Evolutionary conservation across 2,329 filamentous ascomycete genomes (phyloP).

Genomic region (Aphanoascus verrucosus): DNA sequence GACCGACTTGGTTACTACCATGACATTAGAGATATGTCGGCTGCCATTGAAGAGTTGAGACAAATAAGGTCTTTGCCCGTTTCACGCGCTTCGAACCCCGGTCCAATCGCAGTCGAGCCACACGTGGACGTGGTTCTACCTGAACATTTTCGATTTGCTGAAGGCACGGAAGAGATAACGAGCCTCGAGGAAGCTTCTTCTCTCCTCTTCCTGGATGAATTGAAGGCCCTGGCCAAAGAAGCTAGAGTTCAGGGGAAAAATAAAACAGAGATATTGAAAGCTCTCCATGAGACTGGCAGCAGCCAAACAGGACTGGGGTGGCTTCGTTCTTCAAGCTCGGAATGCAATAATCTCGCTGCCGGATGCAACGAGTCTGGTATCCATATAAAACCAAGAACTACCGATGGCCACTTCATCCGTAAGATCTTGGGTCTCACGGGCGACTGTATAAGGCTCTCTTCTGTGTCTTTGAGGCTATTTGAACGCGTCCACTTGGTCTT

Average conservation of each 20-base stretch:
- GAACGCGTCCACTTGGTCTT: conserved; percentile 93
- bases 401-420: conserved; percentile 61
- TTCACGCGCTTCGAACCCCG: conserved; percentile 23
- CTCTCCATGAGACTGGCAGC: conserved; percentile 62
- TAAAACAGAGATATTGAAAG: conserved; percentile 66
- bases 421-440: conserved; percentile 72
- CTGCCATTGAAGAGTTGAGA: conserved; percentile 57
- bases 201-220: conserved; percentile 73
- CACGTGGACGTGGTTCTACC: conserved; percentile 42
- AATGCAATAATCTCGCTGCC: background rate
- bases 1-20: conserved; percentile 66
- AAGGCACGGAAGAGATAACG: conserved; percentile 63
- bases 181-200: conserved; percentile 74
- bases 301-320: conserved; percentile 67
- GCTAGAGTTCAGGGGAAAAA: conserved; percentile 79
- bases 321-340: conserved; percentile 27
- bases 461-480: conserved; percentile 65
- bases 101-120: conserved; percentile 41
- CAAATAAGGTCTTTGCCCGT: conserved; percentile 45
- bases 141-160: conserved; percentile 63
- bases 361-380: background rate
- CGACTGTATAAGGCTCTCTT: conserved; percentile 70
- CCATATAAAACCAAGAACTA: conserved; percentile 40
- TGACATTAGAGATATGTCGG: conserved; percentile 65
- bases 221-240: conserved; percentile 74